Base-by-base conservation (phyloP, 345 rosid species). In the Turritis glabra region DNA sequence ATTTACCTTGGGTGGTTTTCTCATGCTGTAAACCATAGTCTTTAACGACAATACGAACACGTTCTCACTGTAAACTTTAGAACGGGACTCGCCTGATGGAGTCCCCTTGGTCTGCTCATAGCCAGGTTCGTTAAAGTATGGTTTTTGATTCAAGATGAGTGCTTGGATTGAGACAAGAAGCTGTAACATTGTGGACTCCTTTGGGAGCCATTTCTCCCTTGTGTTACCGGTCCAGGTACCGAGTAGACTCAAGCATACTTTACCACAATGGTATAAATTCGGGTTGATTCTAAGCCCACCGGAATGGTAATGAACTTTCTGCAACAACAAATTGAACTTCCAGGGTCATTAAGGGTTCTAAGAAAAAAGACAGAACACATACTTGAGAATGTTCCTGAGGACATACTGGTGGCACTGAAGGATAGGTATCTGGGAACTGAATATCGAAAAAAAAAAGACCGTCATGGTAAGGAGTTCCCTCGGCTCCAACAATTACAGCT, bases 141-240 rank as follows among this genome's bases (percentile, higher is more conserved):
- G 98, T 70, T 90, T 86, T 50, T 86, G 82, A 69, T 94, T 91
- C 84, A 94, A 85, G 70, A 94, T 90, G 79, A 94, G 83, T 27
- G 93, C 98, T 80, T 94, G 98, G 76, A 94, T 87, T 13, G 98
- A 94, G 23, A 94, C 95, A 66, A 94, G 84, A 80, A 94, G 95
- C 84, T 94, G 98, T 29, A 91, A 81, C 84, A 85, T 83, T 32
- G 95, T 91, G 4, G 98, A 94, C 52, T 82, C 79, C n/a, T 83
- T 84, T 58, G 97, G 97, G 15, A 85, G 74, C 98, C 98, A 94
- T 75, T 79, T 84, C 89, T 94, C 98, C 66, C 86, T 91, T 46
- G 78, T 53, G 22, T 5, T 48, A 10, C 54, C 54, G 1, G 25
- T 1, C 54, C 54, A 48, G 9, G 98, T 94, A 76, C 90, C 89